These are phyloP conservation scores for Tritrichomonas foetus DNA, from an alignment of 208 protist genomes.

Conservation along the genomic window DNA sequence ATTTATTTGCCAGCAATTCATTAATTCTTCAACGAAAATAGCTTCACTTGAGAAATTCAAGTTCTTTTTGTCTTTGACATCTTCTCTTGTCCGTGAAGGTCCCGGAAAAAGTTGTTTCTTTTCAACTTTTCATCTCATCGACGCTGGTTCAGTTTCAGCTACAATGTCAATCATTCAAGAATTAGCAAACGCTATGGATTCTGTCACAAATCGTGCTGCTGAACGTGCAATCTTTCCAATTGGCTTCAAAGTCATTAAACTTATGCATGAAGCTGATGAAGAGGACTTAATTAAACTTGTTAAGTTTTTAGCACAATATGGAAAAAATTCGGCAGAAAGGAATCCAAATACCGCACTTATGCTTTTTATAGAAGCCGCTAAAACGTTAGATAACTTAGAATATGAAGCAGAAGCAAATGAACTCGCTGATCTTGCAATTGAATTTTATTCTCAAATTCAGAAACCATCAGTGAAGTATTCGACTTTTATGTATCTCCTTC, in stretches of 20 bases:
- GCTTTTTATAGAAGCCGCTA: background rate
- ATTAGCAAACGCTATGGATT: background rate
- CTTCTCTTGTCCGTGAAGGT: background rate
- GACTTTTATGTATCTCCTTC: background rate
- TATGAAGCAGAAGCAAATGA: background rate
- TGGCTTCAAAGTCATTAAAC: background rate
- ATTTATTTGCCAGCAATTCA: background rate
- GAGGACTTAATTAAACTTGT: background rate
- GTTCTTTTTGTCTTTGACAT: background rate
- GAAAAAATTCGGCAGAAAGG: background rate
- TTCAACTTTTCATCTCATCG: background rate
- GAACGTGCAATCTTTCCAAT: background rate
- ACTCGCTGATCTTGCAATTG: background rate
- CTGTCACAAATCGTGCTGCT: background rate
- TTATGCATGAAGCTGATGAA: background rate
- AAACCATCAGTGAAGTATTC: too few species aligned
- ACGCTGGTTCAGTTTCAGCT: background rate
- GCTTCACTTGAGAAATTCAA: background rate
- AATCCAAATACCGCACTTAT: background rate
- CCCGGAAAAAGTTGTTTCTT: background rate
- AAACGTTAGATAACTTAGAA: background rate
- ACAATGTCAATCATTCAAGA: background rate
- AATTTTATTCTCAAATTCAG: background rate
- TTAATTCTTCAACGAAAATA: background rate
- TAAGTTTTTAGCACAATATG: background rate